Base-by-base conservation (phyloP, 225 moss, liverwort and hornwort genomes). In the Anthoceros angustus region DNA sequence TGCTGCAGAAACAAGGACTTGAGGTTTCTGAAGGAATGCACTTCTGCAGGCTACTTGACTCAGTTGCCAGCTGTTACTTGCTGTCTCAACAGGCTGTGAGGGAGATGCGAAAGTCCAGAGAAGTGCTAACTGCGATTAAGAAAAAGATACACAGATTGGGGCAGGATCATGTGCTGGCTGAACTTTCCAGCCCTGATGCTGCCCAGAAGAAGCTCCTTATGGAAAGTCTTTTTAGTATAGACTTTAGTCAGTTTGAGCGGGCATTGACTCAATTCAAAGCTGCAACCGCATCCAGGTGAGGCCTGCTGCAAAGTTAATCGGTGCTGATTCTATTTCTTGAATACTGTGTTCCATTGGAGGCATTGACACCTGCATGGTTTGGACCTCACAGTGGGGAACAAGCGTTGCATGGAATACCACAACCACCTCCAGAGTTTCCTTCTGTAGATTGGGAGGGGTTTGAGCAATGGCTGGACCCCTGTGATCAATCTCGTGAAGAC, bases 151-250 rank as follows among this genome's bases (percentile, higher is more conserved):
- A 68, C 68, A 81, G 78, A 3, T 71, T 88, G 42, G 78, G 80
- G 39, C 90, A 94, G 75, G 65, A 74, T 14, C 94, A 90, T 74
- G 75, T 94, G 18, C 79, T 94, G 38, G 83, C 80, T 15, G 84
- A 87, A 25, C 77, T 94, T 16, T 69, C 76, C 24, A 66, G 60
- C 41, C 84, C 87, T 71, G 84, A 81, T 24, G 78, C 83, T 68
- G 70, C 62, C 39, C 80, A 87, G 73, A 76, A 77, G 41, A 72
- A 82, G 69, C 68, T 71, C 43, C 78, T 90, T 12, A 67, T 79
- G 25, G 80, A 86, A 69, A 86, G 90, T 70, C 67, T 94, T 20
- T 60, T 87, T 65, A 83, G 76, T 55, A 79, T 86, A 21, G 83
- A 94, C 72, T 94, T 90, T 66, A 77, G 71, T 70, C 67, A 80